These are phyloP conservation scores for Penicillium griseofulvum DNA, from an alignment of 2,329 filamentous ascomycete species.

Conservation along the genomic window DNA sequence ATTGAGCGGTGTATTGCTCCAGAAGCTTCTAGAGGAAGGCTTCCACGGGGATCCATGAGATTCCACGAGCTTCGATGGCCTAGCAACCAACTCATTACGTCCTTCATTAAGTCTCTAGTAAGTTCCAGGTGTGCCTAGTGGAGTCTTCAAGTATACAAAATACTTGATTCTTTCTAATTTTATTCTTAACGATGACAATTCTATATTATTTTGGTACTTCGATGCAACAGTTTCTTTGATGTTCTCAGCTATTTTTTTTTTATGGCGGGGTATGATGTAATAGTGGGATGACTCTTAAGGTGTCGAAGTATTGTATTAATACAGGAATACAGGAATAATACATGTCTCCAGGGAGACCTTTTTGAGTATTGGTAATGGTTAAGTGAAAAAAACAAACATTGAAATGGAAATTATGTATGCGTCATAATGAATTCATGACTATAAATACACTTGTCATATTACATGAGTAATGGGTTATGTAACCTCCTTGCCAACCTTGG, in stretches of 20 bases:
- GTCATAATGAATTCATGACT: slow-evolving; percentile 18
- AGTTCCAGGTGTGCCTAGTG: slow-evolving; percentile 1
- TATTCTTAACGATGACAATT: slow-evolving; percentile 6
- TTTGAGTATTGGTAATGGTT: background rate
- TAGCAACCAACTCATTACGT: slow-evolving; percentile 15
- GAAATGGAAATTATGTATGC: background rate
- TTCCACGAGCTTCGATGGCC: slow-evolving; percentile 34
- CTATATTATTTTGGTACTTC: background rate
- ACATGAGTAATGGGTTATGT: too few relatives aligned
- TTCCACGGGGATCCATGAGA: slow-evolving; percentile 39
- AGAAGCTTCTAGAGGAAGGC: slow-evolving; percentile 43
- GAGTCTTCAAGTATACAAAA: slow-evolving; percentile 2
- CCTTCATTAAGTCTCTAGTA: slow-evolving; percentile 12
- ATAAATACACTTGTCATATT: too few relatives aligned
- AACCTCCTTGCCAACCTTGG: too few relatives aligned
- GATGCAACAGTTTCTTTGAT: background rate
- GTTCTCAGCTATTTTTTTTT: slow-evolving; percentile 11
- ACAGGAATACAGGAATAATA: background rate
- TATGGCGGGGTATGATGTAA: slow-evolving; percentile 29
- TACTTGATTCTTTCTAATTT: background rate
- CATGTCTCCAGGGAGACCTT: background rate
- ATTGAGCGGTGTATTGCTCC: slow-evolving; percentile 41
- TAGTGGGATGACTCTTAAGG: slow-evolving; percentile 14
- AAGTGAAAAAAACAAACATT: too few relatives aligned
- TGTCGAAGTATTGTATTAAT: background rate